Conservation (phyloP, 2,329 filamentous ascomycete species). For the Botrytis porri region DNA sequence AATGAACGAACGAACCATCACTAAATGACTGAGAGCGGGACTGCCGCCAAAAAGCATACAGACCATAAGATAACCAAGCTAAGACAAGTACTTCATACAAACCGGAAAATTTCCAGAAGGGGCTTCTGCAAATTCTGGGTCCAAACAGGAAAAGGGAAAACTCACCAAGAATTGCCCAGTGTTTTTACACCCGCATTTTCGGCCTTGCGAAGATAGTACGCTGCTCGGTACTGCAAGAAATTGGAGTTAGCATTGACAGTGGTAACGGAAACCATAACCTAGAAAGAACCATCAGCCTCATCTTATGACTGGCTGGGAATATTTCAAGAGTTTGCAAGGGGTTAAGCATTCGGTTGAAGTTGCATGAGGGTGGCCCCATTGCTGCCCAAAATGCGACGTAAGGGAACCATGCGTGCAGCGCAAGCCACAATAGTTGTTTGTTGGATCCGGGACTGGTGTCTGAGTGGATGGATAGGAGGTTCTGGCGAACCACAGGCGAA, state of each 20-base stretch:
- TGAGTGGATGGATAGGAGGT: slow-evolving; percentile 18
- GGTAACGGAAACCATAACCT: background rate
- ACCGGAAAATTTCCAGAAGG: background rate
- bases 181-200: slow-evolving; percentile 87
- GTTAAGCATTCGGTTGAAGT: slow-evolving; percentile 15
- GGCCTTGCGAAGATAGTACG: slow-evolving; percentile 88
- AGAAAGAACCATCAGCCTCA: slow-evolving; percentile 46
- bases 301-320: slow-evolving; percentile 34
- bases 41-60: slow-evolving; percentile 15
- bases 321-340: slow-evolving; percentile 28
- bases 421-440: slow-evolving; percentile 33
- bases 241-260: background rate
- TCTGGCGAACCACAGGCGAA: slow-evolving; percentile 30
- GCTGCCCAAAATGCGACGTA: slow-evolving; percentile 46
- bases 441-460: slow-evolving; percentile 8
- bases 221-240: slow-evolving; percentile 64
- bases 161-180: slow-evolving; percentile 92
- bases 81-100: slow-evolving; percentile 14
- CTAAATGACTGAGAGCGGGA: slow-evolving; percentile 23
- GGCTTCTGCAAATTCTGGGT: background rate
- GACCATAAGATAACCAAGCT: background rate
- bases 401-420: slow-evolving; percentile 27
- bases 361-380: slow-evolving; percentile 34
- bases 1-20: slow-evolving; percentile 22
- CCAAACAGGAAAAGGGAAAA: slow-evolving; percentile 21